Conservation (phyloP, 2,329 filamentous ascomycete species). For the Fusarium zealandicum region DNA sequence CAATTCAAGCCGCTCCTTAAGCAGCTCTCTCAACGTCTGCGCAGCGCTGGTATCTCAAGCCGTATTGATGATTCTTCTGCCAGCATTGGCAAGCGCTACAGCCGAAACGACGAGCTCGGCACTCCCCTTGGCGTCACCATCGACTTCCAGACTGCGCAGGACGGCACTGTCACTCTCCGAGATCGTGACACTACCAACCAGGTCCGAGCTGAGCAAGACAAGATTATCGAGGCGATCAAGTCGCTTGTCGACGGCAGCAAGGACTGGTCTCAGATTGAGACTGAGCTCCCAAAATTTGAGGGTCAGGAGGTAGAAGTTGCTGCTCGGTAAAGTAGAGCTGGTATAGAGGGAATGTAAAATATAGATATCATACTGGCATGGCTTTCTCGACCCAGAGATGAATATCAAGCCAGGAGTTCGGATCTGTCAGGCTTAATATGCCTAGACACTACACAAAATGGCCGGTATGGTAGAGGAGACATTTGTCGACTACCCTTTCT, state of each 20-base stretch:
- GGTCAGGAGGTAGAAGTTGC: constrained; percentile 69
- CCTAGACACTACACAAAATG: constrained; percentile 19
- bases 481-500: neutral
- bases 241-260: constrained; percentile 58
- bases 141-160: constrained; percentile 93
- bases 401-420: constrained; percentile 16
- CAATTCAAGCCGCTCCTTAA: constrained; percentile 81
- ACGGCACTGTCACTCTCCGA: constrained; percentile 84
- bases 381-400: constrained; percentile 1
- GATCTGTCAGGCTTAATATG: constrained; percentile 21
- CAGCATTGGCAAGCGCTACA: constrained; percentile 93
- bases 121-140: constrained; percentile 94
- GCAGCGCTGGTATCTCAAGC: constrained; percentile 79
- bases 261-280: constrained; percentile 72
- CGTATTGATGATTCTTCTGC: constrained; percentile 90
- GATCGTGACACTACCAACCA: constrained; percentile 92
- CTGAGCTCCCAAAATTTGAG: constrained; percentile 84
- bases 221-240: constrained; percentile 78
- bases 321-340: constrained; percentile 41
- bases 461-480: constrained; percentile 3
- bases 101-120: constrained; percentile 93
- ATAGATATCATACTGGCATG: constrained; percentile 24
- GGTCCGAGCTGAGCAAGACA: constrained; percentile 82
- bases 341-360: constrained; percentile 33
- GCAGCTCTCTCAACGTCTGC: constrained; percentile 77